Conservation (phyloP, 192 early-diverging fungal genomes). For the Backusella tuberculispora region DNA sequence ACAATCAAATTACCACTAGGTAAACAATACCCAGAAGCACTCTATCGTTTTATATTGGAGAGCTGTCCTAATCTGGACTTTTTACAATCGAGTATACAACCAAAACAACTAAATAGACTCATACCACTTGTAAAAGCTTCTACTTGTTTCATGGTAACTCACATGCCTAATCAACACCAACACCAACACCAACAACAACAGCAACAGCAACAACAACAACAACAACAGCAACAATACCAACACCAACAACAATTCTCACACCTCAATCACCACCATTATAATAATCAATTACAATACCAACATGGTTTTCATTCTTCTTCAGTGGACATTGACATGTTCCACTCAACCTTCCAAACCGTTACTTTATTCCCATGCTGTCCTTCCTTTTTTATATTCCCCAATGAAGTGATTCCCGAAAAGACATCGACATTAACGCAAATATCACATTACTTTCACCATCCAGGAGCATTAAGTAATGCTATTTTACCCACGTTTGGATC, state of each 20-base stretch:
- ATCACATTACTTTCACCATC: slow-evolving; percentile 34
- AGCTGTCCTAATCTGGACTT: slow-evolving; percentile 30
- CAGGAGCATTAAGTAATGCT: slow-evolving; percentile 32
- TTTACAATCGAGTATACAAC: slow-evolving; percentile 26
- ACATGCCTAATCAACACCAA: slow-evolving; percentile 9
- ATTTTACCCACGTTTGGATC: slow-evolving; percentile 40
- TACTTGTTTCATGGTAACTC: slow-evolving; percentile 27
- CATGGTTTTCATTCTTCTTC: not conserved
- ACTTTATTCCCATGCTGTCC: slow-evolving; percentile 23
- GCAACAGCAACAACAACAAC: not conserved
- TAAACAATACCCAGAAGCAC: slow-evolving; percentile 12
- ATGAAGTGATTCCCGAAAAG: slow-evolving; percentile 15
- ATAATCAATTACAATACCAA: not conserved
- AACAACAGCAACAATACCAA: not conserved
- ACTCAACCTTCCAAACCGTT: slow-evolving; percentile 6
- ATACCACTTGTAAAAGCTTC: slow-evolving; percentile 11
- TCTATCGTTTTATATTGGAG: slow-evolving; percentile 18
- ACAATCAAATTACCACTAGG: slow-evolving; percentile 32
- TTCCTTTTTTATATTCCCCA: slow-evolving; percentile 32
- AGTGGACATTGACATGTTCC: not conserved
- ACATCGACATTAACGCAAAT: slow-evolving; percentile 30
- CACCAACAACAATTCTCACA: not conserved
- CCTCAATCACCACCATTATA: not conserved
- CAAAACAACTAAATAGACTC: slow-evolving; percentile 26
- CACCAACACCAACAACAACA: too few species aligned